Percentiles rank a stretch among this genome's conserved stretches.
Evolutionary conservation across 2,329 filamentous ascomycete species (phyloP).

Genomic region (Orbilia ellipsospora): DNA sequence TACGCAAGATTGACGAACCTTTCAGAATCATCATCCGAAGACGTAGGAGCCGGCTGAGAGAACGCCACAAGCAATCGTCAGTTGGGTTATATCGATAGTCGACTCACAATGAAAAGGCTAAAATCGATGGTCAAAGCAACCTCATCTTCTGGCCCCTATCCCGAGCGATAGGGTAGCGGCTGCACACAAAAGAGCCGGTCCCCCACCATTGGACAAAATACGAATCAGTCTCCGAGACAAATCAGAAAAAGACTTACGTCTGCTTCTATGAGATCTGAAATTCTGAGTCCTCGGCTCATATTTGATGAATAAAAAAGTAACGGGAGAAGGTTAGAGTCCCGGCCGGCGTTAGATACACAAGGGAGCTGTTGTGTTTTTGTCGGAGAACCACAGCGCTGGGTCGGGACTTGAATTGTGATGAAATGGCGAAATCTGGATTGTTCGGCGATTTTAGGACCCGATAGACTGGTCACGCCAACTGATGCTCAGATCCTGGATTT

Average conservation of each 20-base stretch:
- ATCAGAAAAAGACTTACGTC: slow-evolving; percentile 34
- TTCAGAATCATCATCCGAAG: slow-evolving; percentile 47
- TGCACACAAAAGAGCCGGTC: slow-evolving; percentile 7
- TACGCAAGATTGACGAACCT: slow-evolving; percentile 23
- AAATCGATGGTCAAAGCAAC: not conserved
- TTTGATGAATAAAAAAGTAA: slow-evolving; percentile 12
- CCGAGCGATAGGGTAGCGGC: slow-evolving; percentile 5
- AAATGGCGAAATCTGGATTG: slow-evolving; percentile 52
- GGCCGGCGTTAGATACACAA: not conserved
- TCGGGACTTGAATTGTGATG: slow-evolving; percentile 37
- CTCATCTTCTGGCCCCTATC: not conserved
- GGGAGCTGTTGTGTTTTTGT: not conserved
- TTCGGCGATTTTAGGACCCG: slow-evolving; percentile 55
- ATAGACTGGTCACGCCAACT: slow-evolving; percentile 51
- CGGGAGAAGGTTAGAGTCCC: no score
- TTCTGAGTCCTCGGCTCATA: slow-evolving; percentile 50
- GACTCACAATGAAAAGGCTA: not conserved
- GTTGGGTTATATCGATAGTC: slow-evolving; percentile 2
- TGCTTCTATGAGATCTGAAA: slow-evolving; percentile 44
- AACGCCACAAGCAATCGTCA: slow-evolving; percentile 11
- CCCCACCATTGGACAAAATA: slow-evolving; percentile 3
- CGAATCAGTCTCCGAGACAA: not conserved
- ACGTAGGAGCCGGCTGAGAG: slow-evolving; percentile 45
- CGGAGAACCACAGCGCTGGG: slow-evolving; percentile 43
- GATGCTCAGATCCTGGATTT: slow-evolving; percentile 38